Conservation (phyloP, 768 basidiomycete species). For the Tricholoma terreum region DNA sequence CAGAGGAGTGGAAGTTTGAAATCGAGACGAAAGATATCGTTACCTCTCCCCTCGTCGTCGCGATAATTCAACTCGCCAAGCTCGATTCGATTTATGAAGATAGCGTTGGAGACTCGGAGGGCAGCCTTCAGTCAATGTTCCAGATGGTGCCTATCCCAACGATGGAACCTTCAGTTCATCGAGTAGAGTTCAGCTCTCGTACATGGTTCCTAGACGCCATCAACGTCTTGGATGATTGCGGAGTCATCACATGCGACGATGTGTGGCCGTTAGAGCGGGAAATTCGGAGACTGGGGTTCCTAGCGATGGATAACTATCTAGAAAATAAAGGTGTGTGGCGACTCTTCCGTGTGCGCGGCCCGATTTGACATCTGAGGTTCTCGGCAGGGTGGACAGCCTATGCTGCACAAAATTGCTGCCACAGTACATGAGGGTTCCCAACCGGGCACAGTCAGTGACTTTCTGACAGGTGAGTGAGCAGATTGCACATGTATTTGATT, state of each 20-base stretch:
- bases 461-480: not conserved
- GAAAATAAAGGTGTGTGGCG: slow-evolving; percentile 37
- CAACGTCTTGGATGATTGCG: slow-evolving; percentile 45
- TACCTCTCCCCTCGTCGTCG: slow-evolving; percentile 40
- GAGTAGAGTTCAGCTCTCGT: slow-evolving; percentile 41
- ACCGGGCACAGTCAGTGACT: not conserved
- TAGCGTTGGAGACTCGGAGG: slow-evolving; percentile 32
- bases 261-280: slow-evolving; percentile 47
- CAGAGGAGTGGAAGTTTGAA: slow-evolving; percentile 38
- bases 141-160: slow-evolving; percentile 39
- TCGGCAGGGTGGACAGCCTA: slow-evolving; percentile 21
- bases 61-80: slow-evolving; percentile 42
- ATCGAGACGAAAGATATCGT: slow-evolving; percentile 36
- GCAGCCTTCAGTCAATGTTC: slow-evolving; percentile 43
- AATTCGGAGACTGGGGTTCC: slow-evolving; percentile 43
- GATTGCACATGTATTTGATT: not conserved
- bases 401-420: slow-evolving; percentile 15
- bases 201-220: slow-evolving; percentile 50
- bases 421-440: not conserved
- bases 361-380: not conserved
- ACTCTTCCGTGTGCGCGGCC: not conserved
- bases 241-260: slow-evolving; percentile 46
- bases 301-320: slow-evolving; percentile 47
- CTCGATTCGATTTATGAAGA: slow-evolving; percentile 40
- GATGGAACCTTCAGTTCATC: slow-evolving; percentile 22